A percentile compares a stretch with the other conserved stretches of the same genome.
These are phyloP conservation scores for Coleophoma crateriformis DNA, from an alignment of 2,329 filamentous ascomycete species.

Conservation along the genomic window DNA sequence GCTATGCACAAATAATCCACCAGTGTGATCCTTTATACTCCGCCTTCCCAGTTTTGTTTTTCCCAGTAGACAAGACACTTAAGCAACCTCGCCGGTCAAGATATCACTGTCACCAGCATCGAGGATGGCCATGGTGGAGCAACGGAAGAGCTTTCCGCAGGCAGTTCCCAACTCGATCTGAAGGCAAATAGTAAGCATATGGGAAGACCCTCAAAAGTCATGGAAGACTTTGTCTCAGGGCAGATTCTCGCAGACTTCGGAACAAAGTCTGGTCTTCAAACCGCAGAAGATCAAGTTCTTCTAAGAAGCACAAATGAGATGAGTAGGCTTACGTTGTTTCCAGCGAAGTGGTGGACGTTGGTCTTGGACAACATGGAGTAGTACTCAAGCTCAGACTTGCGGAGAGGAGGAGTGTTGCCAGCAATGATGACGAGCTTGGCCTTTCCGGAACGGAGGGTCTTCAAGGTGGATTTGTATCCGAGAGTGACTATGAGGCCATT, in stretches of 20 bases:
- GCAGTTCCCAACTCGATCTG: constrained; percentile 98
- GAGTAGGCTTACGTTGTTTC: constrained; percentile 86
- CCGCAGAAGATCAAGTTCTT: constrained; percentile 6
- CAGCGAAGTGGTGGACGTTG: constrained; percentile 94
- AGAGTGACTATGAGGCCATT: constrained; percentile 58
- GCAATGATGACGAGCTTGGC: constrained; percentile 93
- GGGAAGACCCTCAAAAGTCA: constrained; percentile 71
- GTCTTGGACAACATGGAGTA: constrained; percentile 92
- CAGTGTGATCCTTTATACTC: neutral
- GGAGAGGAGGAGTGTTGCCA: constrained; percentile 69
- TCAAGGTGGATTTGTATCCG: constrained; percentile 85
- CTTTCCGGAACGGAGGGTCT: constrained; percentile 85
- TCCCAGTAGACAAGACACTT: constrained; percentile 25
- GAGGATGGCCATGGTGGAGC: constrained; percentile 93
- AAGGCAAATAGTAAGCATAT: constrained; percentile 14
- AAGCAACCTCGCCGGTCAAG: constrained; percentile 69
- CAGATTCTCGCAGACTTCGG: constrained; percentile 36
- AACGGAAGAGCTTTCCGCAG: constrained; percentile 98
- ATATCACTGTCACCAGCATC: constrained; percentile 99
- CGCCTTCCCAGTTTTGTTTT: neutral
- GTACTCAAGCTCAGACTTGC: constrained; percentile 62
- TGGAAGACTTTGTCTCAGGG: constrained; percentile 87
- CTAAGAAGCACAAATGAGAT: constrained; percentile 13
- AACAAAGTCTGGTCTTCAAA: constrained; percentile 16
- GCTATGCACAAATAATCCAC: neutral